These are phyloP conservation scores for Debaryomyces psychrophilus DNA, from an alignment of 1,139 yeast species.

Conservation along the genomic window DNA sequence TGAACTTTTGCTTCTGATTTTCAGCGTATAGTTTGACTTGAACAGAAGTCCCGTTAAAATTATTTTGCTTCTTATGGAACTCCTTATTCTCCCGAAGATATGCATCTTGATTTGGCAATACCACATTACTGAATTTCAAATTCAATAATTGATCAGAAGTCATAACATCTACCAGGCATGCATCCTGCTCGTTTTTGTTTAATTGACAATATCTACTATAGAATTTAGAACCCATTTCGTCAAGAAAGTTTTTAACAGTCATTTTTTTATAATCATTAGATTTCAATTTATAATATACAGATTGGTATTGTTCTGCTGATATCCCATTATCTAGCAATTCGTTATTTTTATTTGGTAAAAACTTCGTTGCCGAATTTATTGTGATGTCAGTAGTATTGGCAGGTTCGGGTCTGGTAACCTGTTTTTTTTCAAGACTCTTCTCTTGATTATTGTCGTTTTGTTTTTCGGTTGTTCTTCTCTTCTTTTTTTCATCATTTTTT, in stretches of 20 bases:
- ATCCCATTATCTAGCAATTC: conserved; percentile 44
- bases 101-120: conserved; percentile 39
- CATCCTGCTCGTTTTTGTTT: conserved; percentile 18
- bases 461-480: conserved; percentile 10
- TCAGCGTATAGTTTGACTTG: conserved; percentile 55
- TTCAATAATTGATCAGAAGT: conserved; percentile 31
- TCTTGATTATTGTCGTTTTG: conserved; percentile 7
- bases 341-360: conserved; percentile 42
- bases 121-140: conserved; percentile 34
- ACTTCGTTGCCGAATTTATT: conserved; percentile 10
- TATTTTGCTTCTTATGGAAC: conserved; percentile 22
- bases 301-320: conserved; percentile 53
- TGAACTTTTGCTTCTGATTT: conserved; percentile 62
- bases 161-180: conserved; percentile 26
- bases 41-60: conserved; percentile 30
- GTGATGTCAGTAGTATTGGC: neutral
- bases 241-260: conserved; percentile 30
- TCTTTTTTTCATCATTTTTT: conserved; percentile 17
- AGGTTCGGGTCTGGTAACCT: conserved; percentile 6
- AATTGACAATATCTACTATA: conserved; percentile 15
- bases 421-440: conserved; percentile 12
- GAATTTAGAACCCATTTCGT: conserved; percentile 27
- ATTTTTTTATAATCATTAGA: conserved; percentile 53
- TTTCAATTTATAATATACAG: conserved; percentile 51
- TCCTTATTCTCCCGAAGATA: conserved; percentile 31